Evolutionary conservation across 208 protist species (phyloP).

Genomic region (Crithidia expoeki): DNA sequence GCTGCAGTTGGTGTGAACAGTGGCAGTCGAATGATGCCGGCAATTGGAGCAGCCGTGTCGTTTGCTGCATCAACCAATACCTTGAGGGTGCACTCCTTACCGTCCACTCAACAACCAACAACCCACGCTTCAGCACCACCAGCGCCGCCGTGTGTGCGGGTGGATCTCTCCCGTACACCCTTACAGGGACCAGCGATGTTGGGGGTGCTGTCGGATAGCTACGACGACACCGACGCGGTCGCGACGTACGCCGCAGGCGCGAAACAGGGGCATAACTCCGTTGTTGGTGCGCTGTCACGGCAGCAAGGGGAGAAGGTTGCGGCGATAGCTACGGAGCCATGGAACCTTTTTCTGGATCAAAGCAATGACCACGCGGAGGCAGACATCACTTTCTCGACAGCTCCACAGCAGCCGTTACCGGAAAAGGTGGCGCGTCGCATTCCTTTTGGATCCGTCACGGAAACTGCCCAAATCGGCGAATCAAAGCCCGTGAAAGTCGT

Average conservation of each 20-base stretch:
- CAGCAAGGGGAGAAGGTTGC: background rate
- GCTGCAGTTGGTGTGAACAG: background rate
- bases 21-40: constrained; percentile 19
- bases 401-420: background rate
- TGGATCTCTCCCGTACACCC: constrained; percentile 14
- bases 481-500: background rate
- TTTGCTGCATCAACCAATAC: background rate
- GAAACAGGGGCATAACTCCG: background rate
- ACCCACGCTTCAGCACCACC: background rate
- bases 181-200: background rate
- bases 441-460: constrained; percentile 4
- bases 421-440: constrained; percentile 17
- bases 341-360: constrained; percentile 16
- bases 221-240: constrained; percentile 6
- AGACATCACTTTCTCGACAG: background rate
- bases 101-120: background rate
- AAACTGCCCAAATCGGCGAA: background rate
- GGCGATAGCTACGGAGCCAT: constrained; percentile 3
- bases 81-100: background rate
- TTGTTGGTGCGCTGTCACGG: background rate
- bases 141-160: background rate
- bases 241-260: background rate
- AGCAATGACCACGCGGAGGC: constrained; percentile 4
- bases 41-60: constrained; percentile 15
- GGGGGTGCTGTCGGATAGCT: constrained; percentile 7